Conservation (phyloP, 352 stramenopile species). For the Phytophthora pisi region DNA sequence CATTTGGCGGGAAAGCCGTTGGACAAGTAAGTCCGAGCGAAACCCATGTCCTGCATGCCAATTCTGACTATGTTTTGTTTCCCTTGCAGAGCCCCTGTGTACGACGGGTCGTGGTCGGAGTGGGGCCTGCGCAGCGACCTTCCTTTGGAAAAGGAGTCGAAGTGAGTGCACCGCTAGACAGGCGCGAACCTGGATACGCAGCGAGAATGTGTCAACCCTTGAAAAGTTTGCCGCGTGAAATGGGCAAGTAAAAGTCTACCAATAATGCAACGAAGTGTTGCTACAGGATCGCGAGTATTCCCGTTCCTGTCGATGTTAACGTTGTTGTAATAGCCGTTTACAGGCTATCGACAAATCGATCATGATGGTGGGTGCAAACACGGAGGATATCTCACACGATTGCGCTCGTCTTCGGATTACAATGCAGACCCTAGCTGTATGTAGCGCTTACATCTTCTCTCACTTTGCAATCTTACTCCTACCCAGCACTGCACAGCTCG, state of each 20-base stretch:
- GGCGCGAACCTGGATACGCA: neutral
- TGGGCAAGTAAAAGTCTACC: conserved; percentile 3
- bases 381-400: conserved; percentile 8
- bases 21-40: conserved; percentile 51
- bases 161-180: conserved; percentile 4
- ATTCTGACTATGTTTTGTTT: conserved; percentile 10
- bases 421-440: neutral
- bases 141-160: conserved; percentile 43
- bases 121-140: conserved; percentile 76
- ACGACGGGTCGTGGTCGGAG: conserved; percentile 92
- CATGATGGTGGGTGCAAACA: conserved; percentile 16
- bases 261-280: conserved; percentile 11
- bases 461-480: conserved; percentile 19
- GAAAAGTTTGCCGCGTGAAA: conserved; percentile 7
- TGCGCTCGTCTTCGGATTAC: conserved; percentile 17
- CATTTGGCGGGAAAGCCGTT: conserved; percentile 70
- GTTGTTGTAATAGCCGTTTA: conserved; percentile 20
- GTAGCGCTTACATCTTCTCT: neutral
- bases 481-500: conserved; percentile 9
- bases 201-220: conserved; percentile 2
- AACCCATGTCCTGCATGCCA: neutral
- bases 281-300: neutral
- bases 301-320: conserved; percentile 15
- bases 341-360: conserved; percentile 27
- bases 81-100: conserved; percentile 65